A percentile compares a stretch with the other conserved stretches of the same genome.
phyloP scores from a whole-genome alignment of 148 eudicot genomes.

The Arctostaphylos glauca region DNA sequence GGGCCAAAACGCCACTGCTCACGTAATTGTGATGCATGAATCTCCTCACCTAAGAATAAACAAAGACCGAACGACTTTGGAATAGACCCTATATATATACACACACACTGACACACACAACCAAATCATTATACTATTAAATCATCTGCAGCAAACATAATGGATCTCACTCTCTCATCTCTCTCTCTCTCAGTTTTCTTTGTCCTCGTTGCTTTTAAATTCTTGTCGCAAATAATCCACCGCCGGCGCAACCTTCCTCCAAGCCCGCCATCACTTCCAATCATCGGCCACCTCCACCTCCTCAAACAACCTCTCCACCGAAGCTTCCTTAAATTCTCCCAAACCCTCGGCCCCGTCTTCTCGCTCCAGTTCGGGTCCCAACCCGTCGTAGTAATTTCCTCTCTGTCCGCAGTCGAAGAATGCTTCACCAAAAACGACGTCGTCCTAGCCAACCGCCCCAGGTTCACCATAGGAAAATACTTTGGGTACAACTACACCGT shows the following conservation, averaged over 20 bases:
- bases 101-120: not conserved
- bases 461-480: not conserved
- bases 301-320: slow-evolving; percentile 9
- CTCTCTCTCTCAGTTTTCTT: not conserved
- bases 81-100: no score
- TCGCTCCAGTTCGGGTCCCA: not conserved
- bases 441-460: slow-evolving; percentile 10
- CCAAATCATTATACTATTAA: not conserved
- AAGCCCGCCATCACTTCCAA: slow-evolving; percentile 4
- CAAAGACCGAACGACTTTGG: no score
- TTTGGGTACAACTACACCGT: not conserved
- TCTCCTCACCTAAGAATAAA: no score
- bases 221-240: not conserved
- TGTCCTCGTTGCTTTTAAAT: not conserved
- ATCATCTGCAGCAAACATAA: not conserved
- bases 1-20: no score
- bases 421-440: slow-evolving; percentile 16
- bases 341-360: not conserved
- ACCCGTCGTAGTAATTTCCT: slow-evolving; percentile 5
- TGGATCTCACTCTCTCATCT: not conserved
- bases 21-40: no score
- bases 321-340: not conserved
- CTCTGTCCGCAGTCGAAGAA: not conserved
- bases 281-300: slow-evolving; percentile 20
- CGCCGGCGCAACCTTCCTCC: slow-evolving; percentile 9